Percentiles rank a stretch among this genome's conserved stretches.
phyloP scores from a whole-genome alignment of 1,284 basidiomycete species.

The Rhodotorula glutinis region DNA sequence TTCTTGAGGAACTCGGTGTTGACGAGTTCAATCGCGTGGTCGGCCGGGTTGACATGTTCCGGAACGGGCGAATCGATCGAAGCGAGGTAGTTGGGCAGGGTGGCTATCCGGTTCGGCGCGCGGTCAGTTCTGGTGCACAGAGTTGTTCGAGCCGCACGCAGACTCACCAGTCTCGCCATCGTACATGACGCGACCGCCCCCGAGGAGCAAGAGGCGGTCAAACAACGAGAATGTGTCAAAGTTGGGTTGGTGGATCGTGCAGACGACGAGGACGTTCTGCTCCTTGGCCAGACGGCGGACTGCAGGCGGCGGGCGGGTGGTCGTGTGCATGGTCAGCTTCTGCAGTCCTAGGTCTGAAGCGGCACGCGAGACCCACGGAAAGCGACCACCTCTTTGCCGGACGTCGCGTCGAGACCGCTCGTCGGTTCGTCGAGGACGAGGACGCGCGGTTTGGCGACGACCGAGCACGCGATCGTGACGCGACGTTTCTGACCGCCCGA shows the following conservation, averaged over 20 bases:
- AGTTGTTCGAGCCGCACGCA: too few relatives aligned
- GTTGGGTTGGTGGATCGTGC: slow-evolving; percentile 49
- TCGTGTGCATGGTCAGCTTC: too few relatives aligned
- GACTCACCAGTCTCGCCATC: slow-evolving; percentile 15
- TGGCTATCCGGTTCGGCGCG: neutral
- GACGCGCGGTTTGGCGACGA: slow-evolving; percentile 48
- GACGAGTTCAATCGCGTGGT: slow-evolving; percentile 45
- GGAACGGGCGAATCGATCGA: slow-evolving; percentile 38
- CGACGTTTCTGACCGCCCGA: slow-evolving; percentile 50
- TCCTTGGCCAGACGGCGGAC: slow-evolving; percentile 41
- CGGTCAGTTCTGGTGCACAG: too few relatives aligned
- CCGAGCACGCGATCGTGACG: slow-evolving; percentile 47
- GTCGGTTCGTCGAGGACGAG: slow-evolving; percentile 53
- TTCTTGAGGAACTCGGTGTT: slow-evolving; percentile 44
- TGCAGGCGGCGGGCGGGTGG: too few relatives aligned
- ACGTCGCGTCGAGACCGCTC: slow-evolving; percentile 42
- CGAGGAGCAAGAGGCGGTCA: slow-evolving; percentile 45
- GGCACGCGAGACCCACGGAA: slow-evolving; percentile 18
- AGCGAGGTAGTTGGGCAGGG: slow-evolving; percentile 41
- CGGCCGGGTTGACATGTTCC: slow-evolving; percentile 45
- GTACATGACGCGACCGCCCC: slow-evolving; percentile 40
- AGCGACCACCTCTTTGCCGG: slow-evolving; percentile 46
- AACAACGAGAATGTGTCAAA: slow-evolving; percentile 47
- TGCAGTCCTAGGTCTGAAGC: too few relatives aligned
- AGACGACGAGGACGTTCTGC: slow-evolving; percentile 45